These are phyloP conservation scores for Tephrocybe sp. DNA, from an alignment of 768 basidiomycete genomes.

Conservation along the genomic window DNA sequence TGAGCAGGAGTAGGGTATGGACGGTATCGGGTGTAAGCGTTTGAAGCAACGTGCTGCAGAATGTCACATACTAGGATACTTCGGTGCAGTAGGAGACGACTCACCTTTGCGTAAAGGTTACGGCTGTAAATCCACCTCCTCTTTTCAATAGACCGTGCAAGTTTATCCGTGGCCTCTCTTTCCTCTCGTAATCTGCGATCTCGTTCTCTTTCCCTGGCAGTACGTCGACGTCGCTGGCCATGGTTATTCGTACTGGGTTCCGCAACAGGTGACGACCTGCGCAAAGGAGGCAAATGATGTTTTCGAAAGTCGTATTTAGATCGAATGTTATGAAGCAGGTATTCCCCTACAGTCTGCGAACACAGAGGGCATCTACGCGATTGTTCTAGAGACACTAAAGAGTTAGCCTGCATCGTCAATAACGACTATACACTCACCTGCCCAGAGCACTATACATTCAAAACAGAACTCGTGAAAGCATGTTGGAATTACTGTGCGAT, in stretches of 20 bases:
- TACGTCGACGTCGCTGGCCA: conserved; percentile 30
- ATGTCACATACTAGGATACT: background rate
- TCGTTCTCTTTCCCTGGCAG: conserved; percentile 48
- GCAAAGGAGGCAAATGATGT: conserved; percentile 67
- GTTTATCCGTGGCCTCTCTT: conserved; percentile 59
- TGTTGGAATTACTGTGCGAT: conserved; percentile 76
- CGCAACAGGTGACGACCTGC: conserved; percentile 39
- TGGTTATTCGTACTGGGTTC: conserved; percentile 13
- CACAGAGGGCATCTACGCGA: conserved; percentile 80
- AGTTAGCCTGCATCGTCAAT: background rate
- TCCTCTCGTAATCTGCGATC: conserved; percentile 49
- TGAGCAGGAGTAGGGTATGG: conserved; percentile 87
- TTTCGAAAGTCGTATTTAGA: conserved; percentile 84
- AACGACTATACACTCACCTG: conserved; percentile 47
- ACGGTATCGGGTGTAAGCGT: conserved; percentile 80
- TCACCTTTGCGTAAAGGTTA: conserved; percentile 81
- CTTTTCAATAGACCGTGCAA: conserved; percentile 71
- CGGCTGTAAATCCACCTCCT: conserved; percentile 82
- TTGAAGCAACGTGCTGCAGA: conserved; percentile 85
- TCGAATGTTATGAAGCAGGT: conserved; percentile 78
- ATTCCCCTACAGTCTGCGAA: conserved; percentile 60
- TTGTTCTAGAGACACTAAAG: conserved; percentile 47
- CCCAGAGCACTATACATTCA: conserved; percentile 85
- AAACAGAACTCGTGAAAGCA: conserved; percentile 96
- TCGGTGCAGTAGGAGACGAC: conserved; percentile 18